Base-by-base conservation (phyloP, 768 basidiomycete species). In the Strobilomyces confusus region DNA sequence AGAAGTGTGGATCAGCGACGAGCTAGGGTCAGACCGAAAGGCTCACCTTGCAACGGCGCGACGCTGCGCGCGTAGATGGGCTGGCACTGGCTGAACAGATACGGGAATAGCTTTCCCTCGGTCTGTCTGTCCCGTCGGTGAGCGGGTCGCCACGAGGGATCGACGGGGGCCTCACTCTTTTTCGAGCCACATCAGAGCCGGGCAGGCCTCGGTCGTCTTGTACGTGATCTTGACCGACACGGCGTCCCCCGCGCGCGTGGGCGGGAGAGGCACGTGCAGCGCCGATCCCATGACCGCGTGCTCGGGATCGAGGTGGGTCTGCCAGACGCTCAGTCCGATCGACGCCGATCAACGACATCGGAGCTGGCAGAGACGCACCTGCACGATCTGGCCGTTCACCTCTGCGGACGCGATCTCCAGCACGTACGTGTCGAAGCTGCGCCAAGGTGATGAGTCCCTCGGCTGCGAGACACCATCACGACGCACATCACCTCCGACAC, bases 61-160 rank as follows among this genome's bases (percentile, higher is more conserved):
- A 95, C 69, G 4, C 85, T 79, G 26, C 94, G 82, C 3, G 89
- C 89, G 64, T 95, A 87, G 59, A 94, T 95, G 4, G 95, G 91
- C 59, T 97, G 93, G 63, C 88, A 91, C 63, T 97, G 95, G 55
- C 90, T 92, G 74, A 94, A 98, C 15, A 98, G 69, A 71, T 88
- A 97, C 0, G 91, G 86, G 65, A 89, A 87, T 19, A 74, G 73
- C 59, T 92, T 92, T 9, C 92, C 92, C 55, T 90, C 89, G 0
- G 93, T 97, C 71, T 92, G 86, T 54, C 89, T 90, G 47, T 8
- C 19, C 17, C 13, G 9, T 17, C 20, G 36, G 3, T 47, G 30
- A 36, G 26, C 1, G 14, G 26, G n/a, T n/a, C 26, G 26, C 4
- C 26, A 4, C 26, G 26, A 26, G 0, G 9, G n/a, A 25, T 22